phyloP scores from a whole-genome alignment of 164 flowering plant species.

The Aristolochia contorta region DNA sequence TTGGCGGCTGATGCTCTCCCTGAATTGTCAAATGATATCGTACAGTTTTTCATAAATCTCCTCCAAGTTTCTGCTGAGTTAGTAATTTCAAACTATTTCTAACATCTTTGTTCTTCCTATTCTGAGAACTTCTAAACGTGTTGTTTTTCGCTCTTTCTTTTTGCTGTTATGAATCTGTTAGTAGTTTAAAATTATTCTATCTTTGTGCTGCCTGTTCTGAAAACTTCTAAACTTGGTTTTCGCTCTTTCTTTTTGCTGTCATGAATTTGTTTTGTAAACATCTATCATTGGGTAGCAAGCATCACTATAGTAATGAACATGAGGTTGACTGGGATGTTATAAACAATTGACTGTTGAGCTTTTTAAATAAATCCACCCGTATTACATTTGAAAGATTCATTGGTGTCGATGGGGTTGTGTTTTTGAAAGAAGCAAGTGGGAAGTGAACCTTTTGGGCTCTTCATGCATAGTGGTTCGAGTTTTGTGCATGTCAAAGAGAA shows the following conservation, averaged over 20 bases:
- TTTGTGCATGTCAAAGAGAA: too few species aligned
- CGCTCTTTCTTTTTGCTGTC: background rate
- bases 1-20: constrained; percentile 79
- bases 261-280: background rate
- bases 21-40: constrained; percentile 36
- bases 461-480: too few species aligned
- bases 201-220: background rate
- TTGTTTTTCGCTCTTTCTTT: background rate
- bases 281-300: background rate
- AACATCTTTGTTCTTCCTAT: background rate
- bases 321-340: too few species aligned
- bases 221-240: background rate
- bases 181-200: constrained; percentile 11
- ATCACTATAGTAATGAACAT: background rate
- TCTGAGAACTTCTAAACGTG: background rate
- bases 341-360: too few species aligned
- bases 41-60: constrained; percentile 56
- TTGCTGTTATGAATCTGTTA: constrained; percentile 38
- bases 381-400: too few species aligned
- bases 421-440: too few species aligned
- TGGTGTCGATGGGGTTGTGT: too few species aligned
- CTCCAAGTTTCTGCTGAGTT: constrained; percentile 76
- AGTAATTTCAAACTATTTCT: constrained; percentile 13
- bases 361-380: too few species aligned
- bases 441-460: too few species aligned